phyloP scores from a whole-genome alignment of 495 filamentous ascomycete species.

The Penicillium alfredii region DNA sequence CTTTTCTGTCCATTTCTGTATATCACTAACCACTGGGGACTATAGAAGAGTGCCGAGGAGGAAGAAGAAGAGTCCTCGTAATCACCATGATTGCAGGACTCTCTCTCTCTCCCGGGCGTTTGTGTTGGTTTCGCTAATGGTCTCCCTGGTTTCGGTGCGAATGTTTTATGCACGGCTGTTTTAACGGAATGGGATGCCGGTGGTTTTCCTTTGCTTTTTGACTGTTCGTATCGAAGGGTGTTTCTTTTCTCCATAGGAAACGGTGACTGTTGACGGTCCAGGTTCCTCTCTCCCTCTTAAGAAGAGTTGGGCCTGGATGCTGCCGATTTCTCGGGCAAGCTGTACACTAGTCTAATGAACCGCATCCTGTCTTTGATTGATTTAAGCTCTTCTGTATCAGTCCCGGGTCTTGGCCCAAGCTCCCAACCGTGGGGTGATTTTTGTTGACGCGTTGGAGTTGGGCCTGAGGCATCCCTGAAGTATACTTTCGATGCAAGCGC shows the following conservation, averaged over 20 bases:
- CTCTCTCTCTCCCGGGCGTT: constrained; percentile 36
- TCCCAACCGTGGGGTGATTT: too few species aligned
- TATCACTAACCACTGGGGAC: constrained; percentile 15
- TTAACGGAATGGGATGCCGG: constrained; percentile 39
- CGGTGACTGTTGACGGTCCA: constrained; percentile 19
- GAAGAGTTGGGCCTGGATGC: too few species aligned
- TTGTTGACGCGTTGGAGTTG: too few species aligned
- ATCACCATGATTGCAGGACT: constrained; percentile 17
- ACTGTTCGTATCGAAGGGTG: constrained; percentile 19
- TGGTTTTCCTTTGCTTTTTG: constrained; percentile 39
- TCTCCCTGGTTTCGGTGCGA: constrained; percentile 27
- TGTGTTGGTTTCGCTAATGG: constrained; percentile 32
- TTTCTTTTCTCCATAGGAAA: constrained; percentile 30
- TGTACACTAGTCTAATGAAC: constrained; percentile 25
- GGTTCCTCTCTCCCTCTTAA: not conserved
- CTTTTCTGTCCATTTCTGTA: not conserved
- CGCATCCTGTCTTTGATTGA: constrained; percentile 10
- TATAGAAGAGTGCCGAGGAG: constrained; percentile 37
- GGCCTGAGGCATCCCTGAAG: too few species aligned
- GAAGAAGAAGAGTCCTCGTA: constrained; percentile 52
- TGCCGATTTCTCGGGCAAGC: too few species aligned
- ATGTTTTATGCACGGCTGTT: constrained; percentile 32
- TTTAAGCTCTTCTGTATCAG: not conserved
- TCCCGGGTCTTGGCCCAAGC: not conserved
- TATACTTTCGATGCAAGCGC: too few species aligned